A percentile compares a stretch with the other conserved stretches of the same genome.
These are phyloP conservation scores for Vitis riparia DNA, from an alignment of 164 flowering plant species.

Conservation along the genomic window DNA sequence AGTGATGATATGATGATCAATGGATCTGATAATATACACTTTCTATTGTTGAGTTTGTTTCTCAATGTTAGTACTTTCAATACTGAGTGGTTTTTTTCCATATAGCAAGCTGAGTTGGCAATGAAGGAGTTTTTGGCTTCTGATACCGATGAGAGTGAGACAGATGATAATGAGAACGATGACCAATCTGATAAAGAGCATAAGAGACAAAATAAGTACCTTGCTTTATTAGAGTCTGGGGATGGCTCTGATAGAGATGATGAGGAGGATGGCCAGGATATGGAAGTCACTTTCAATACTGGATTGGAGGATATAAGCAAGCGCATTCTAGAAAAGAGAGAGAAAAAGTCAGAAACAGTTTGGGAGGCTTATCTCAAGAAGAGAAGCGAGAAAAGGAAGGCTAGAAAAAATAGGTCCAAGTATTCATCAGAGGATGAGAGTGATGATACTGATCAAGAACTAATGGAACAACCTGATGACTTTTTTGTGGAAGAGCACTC, in stretches of 20 bases:
- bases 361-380: conserved; percentile 81
- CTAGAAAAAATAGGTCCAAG: conserved; percentile 54
- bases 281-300: conserved; percentile 94
- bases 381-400: conserved; percentile 70
- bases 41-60: background rate
- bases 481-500: conserved; percentile 73
- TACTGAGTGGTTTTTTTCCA: background rate
- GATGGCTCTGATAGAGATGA: conserved; percentile 63
- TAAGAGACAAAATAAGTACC: conserved; percentile 51
- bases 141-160: conserved; percentile 51
- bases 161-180: conserved; percentile 50
- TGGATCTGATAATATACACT: background rate
- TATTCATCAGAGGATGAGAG: conserved; percentile 69
- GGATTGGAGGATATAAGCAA: conserved; percentile 89
- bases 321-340: conserved; percentile 76
- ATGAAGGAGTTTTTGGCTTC: conserved; percentile 79
- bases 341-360: conserved; percentile 69
- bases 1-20: background rate
- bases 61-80: background rate
- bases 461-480: conserved; percentile 60
- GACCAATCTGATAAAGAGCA: conserved; percentile 34
- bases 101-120: conserved; percentile 70
- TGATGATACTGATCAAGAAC: conserved; percentile 52
- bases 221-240: conserved; percentile 60
- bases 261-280: conserved; percentile 61